Percentiles rank a stretch among this genome's conserved stretches.
These are phyloP conservation scores for Neurospora sp. DNA, from an alignment of 495 filamentous ascomycete species.

Conservation along the genomic window DNA sequence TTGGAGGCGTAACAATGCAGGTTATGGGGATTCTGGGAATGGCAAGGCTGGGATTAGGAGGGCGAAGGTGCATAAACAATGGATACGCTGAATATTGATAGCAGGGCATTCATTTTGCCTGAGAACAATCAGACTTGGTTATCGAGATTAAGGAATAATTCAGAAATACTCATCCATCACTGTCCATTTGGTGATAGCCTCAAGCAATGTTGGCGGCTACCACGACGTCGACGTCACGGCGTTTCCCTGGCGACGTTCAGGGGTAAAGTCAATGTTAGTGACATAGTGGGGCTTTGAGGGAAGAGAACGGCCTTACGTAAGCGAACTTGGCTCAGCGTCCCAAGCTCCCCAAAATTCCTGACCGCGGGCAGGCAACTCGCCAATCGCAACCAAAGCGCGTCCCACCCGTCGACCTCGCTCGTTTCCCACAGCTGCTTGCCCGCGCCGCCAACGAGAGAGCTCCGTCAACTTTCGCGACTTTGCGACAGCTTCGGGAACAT, in stretches of 20 bases:
- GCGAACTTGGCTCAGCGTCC: background rate
- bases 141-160: background rate
- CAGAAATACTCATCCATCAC: background rate
- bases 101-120: background rate
- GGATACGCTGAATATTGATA: background rate
- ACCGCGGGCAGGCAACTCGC: background rate
- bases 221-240: background rate
- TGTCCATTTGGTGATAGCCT: background rate
- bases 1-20: conserved; percentile 19
- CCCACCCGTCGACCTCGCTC: background rate
- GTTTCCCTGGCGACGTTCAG: background rate
- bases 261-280: background rate
- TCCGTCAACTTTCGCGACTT: background rate
- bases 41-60: background rate
- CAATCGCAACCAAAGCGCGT: conserved; percentile 1
- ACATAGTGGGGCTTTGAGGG: background rate
- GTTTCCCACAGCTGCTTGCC: background rate
- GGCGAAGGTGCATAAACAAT: background rate
- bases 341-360: background rate
- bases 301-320: background rate
- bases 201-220: background rate
- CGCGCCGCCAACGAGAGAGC: background rate
- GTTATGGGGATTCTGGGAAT: background rate
- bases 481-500: background rate
- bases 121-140: background rate